Evolutionary conservation across 306 rosid genomes (phyloP), one percentile per base, ranked within the genome.

Genomic region (Casuarina cunninghamiana): DNA sequence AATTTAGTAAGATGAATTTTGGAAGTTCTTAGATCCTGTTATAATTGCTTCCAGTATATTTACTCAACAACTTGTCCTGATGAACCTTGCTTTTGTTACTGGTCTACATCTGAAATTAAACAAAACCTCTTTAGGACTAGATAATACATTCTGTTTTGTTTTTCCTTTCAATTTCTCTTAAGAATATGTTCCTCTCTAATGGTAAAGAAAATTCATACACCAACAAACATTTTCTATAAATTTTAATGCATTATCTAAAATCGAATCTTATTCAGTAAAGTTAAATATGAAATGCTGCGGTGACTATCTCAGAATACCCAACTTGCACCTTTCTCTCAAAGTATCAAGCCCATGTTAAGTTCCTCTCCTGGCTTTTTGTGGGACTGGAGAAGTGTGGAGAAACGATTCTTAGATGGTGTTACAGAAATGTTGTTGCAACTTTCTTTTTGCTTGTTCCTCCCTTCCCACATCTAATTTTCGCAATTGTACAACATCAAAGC

Each of bases 1-100:
- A 60, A 69, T 72, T 73, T 72, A 69, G 54, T 39, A 66, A 75
- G 43, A 77, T 35, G 73, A 61, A 76, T 51, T 45, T 83, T 42
- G 3, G n/a, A 51, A 69, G 54, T 67, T 10, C 45, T 76, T 65
- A 39, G 32, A 71, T 44, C 53, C 45, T 53, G 38, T 75, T 55
- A 19, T 46, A 50, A 75, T 26, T 80, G 57, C 71, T 50, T 70
- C 53, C 21, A 42, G 39, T 43, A 16, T 41, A 37, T 10, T 58
- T 16, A 65, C 45, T 17, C 17, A 42, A 66, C 41, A 41, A 21
- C 50, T 41, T 66, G 49, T 11, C 46, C 35, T 19, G 16, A 15
- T 50, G 45, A 49, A 55, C 54, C 67, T 45, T 68, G 10, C 3
- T 53, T 4, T 48, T 62, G 5, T 43, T 49, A 50, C 21, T 46